Conservation (phyloP, 2,329 filamentous ascomycete species). For the Colletotrichum euphorbiae region DNA sequence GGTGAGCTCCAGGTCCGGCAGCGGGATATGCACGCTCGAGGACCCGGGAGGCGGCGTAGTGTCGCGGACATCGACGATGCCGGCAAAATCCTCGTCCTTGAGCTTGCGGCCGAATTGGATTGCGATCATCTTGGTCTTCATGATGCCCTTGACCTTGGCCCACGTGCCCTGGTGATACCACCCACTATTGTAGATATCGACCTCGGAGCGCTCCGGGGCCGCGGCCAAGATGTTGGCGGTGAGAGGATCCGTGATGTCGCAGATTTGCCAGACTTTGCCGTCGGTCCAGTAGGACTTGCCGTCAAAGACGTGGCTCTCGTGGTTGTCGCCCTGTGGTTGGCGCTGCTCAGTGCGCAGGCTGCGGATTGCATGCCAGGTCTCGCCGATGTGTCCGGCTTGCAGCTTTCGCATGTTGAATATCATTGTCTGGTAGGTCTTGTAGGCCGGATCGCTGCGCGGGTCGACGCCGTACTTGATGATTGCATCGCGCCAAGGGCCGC, state of each 20-base stretch:
- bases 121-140: conserved; percentile 85
- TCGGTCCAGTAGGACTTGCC: conserved; percentile 80
- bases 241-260: conserved; percentile 87
- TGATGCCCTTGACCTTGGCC: conserved; percentile 85
- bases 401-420: conserved; percentile 80
- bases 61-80: conserved; percentile 53
- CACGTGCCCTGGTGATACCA: conserved; percentile 88
- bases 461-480: conserved; percentile 89
- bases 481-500: conserved; percentile 90
- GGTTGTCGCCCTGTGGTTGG: conserved; percentile 55
- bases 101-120: conserved; percentile 69
- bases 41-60: conserved; percentile 47
- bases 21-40: conserved; percentile 50
- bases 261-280: conserved; percentile 93
- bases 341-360: conserved; percentile 50
- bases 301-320: conserved; percentile 81
- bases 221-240: conserved; percentile 74
- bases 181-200: conserved; percentile 74
- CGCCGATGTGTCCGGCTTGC: conserved; percentile 58
- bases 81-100: conserved; percentile 59
- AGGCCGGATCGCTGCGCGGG: conserved; percentile 80
- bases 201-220: conserved; percentile 67
- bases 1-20: conserved; percentile 54
- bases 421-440: conserved; percentile 87
- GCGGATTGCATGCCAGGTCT: conserved; percentile 63